phyloP scores from a whole-genome alignment of 2,329 filamentous ascomycete genomes.

The Mariannaea sp. region DNA sequence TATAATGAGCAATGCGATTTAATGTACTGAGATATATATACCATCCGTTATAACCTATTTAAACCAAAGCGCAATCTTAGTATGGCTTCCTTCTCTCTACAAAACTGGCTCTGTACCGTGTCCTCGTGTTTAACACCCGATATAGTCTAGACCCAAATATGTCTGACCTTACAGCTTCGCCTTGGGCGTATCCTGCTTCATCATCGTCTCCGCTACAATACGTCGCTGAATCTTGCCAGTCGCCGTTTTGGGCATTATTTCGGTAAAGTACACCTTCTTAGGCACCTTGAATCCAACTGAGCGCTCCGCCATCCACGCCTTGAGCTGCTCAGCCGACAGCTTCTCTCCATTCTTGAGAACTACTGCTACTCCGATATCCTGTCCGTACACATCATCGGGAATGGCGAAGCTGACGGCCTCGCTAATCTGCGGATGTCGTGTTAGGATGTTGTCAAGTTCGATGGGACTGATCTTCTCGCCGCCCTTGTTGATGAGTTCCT shows the following conservation, averaged over 20 bases:
- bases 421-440: slow-evolving; percentile 71
- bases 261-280: slow-evolving; percentile 82
- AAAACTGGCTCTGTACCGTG: neutral
- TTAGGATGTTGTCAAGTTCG: slow-evolving; percentile 81
- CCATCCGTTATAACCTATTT: neutral
- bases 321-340: slow-evolving; percentile 64
- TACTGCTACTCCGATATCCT: slow-evolving; percentile 78
- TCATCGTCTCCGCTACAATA: slow-evolving; percentile 85
- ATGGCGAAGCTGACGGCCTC: slow-evolving; percentile 87
- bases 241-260: slow-evolving; percentile 88
- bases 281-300: slow-evolving; percentile 85
- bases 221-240: slow-evolving; percentile 87
- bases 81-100: too few relatives aligned
- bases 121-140: too few relatives aligned
- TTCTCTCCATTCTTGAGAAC: slow-evolving; percentile 70
- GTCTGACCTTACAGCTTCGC: slow-evolving; percentile 60
- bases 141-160: too few relatives aligned
- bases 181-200: slow-evolving; percentile 65
- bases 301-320: slow-evolving; percentile 69
- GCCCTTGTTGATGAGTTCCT: slow-evolving; percentile 90
- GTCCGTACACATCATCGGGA: slow-evolving; percentile 80
- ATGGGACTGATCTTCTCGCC: slow-evolving; percentile 91
- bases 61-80: neutral
- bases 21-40: neutral
- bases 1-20: slow-evolving; percentile 8